These are phyloP conservation scores for Salvia rosmarinus DNA, from an alignment of 257 asterid genomes.

Conservation along the genomic window DNA sequence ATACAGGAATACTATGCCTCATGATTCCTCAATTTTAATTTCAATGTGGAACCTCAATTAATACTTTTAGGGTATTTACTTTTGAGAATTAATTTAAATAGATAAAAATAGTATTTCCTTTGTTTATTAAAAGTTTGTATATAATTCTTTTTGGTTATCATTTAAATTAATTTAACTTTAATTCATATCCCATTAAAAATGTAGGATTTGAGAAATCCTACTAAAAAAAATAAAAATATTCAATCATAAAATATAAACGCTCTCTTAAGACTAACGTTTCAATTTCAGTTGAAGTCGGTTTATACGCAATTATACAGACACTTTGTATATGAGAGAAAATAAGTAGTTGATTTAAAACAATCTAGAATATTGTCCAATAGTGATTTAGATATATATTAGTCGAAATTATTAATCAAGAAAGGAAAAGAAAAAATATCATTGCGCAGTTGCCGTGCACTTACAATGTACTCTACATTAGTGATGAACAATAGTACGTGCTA, in stretches of 20 bases:
- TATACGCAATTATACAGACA: background rate
- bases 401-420: background rate
- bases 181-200: no score
- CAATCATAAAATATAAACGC: no score
- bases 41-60: background rate
- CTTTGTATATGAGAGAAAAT: background rate
- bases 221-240: no score
- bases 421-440: background rate
- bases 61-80: background rate
- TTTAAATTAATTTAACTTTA: no score
- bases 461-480: conserved; percentile 8
- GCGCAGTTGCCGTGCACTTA: conserved; percentile 24
- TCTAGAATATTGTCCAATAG: background rate
- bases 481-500: conserved; percentile 30
- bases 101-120: no score
- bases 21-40: background rate
- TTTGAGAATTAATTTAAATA: no score
- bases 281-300: background rate
- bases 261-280: background rate
- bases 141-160: no score
- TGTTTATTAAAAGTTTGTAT: no score
- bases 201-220: no score
- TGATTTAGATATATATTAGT: background rate
- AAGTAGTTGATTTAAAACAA: background rate
- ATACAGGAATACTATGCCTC: background rate